A percentile compares a stretch with the other conserved stretches of the same genome.
Conservation (phyloP, 2,329 filamentous ascomycete genomes). For the Calonectria crousiana region DNA sequence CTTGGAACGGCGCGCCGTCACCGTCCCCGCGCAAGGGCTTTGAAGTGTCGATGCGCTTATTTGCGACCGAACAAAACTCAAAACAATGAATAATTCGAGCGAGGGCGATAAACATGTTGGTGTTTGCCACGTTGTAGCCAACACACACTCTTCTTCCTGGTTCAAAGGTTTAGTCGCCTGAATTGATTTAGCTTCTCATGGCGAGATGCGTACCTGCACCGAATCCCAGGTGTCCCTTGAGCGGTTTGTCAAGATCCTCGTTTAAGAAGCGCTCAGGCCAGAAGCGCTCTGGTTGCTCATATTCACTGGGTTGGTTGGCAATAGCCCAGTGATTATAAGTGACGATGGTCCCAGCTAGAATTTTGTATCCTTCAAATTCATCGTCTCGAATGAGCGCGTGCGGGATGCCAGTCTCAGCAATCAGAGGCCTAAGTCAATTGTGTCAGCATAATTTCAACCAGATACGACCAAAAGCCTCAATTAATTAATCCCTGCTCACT, state of each 20-base stretch:
- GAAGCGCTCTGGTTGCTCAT: constrained; percentile 2
- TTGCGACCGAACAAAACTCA: not conserved
- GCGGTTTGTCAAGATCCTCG: constrained; percentile 1
- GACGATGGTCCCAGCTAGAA: constrained; percentile 11
- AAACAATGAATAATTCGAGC: constrained; percentile 12
- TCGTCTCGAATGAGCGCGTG: not conserved
- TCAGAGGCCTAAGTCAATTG: not conserved
- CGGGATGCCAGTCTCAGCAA: not conserved
- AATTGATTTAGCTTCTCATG: not conserved
- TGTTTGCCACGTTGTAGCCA: constrained; percentile 9
- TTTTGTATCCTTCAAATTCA: constrained; percentile 17
- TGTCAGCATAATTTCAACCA: not conserved
- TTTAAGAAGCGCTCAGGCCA: constrained; percentile 12
- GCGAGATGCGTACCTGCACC: constrained; percentile 4
- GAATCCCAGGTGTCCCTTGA: constrained; percentile 22
- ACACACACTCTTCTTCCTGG: constrained; percentile 7
- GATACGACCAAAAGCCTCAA: no score
- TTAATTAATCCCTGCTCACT: not conserved
- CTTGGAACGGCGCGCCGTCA: not conserved
- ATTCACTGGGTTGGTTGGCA: not conserved
- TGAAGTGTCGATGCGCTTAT: not conserved
- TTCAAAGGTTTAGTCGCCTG: not conserved
- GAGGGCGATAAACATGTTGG: constrained; percentile 1
- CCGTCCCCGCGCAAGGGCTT: not conserved
- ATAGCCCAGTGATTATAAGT: constrained; percentile 18